Evolutionary conservation across 257 asterid species (phyloP).

Genomic region (Plantago elongata): DNA sequence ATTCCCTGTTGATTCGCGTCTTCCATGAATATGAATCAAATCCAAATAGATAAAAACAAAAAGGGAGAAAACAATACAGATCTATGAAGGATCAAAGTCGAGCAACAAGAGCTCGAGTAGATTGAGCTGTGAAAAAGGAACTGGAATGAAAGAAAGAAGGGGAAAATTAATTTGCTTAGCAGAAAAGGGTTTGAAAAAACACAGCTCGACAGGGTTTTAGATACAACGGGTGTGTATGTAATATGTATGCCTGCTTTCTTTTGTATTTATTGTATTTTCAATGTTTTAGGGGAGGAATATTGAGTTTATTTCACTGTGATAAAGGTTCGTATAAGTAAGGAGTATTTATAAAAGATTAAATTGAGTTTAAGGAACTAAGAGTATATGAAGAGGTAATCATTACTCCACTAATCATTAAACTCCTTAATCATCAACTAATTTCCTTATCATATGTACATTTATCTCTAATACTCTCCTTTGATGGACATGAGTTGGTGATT

Average conservation of each 20-base stretch:
- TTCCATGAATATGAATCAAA: constrained; percentile 44
- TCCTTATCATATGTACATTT: too few relatives aligned
- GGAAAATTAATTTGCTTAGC: background rate
- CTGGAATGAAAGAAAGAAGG: background rate
- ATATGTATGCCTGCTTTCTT: background rate
- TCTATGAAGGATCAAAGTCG: constrained; percentile 17
- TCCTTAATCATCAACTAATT: too few relatives aligned
- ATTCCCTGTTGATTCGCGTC: constrained; percentile 50
- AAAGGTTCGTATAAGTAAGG: too few relatives aligned
- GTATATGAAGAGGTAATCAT: too few relatives aligned
- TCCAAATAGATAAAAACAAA: constrained; percentile 20
- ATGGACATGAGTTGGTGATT: too few relatives aligned
- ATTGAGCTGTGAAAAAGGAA: background rate
- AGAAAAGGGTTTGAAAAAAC: background rate
- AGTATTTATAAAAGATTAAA: too few relatives aligned
- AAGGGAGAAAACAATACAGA: constrained; percentile 29
- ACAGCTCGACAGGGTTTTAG: background rate
- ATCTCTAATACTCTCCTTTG: too few relatives aligned
- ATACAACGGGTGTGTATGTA: background rate
- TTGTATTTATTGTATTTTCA: background rate
- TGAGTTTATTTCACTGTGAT: too few relatives aligned
- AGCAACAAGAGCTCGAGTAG: background rate
- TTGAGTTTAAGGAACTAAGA: too few relatives aligned
- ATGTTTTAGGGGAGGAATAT: too few relatives aligned
- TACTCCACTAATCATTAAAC: too few relatives aligned